Conservation (phyloP, 2,329 filamentous ascomycete genomes). For the Neonectria magnoliae region DNA sequence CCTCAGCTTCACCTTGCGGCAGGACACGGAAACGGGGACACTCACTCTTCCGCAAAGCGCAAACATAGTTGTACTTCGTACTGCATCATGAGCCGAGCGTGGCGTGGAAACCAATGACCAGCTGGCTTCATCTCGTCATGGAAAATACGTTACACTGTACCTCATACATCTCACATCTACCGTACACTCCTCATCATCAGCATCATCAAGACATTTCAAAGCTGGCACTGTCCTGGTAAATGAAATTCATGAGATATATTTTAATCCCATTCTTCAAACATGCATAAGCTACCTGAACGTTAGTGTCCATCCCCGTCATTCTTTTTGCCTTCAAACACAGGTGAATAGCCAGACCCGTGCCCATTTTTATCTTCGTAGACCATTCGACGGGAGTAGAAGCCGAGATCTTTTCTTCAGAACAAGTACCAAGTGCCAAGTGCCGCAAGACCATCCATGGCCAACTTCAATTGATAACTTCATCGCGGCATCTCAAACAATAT, state of each 20-base stretch:
- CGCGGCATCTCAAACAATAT: constrained; percentile 39
- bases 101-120: background rate
- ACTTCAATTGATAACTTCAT: constrained; percentile 44
- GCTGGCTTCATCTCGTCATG: background rate
- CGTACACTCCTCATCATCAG: background rate
- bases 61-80: background rate
- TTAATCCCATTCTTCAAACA: constrained; percentile 10
- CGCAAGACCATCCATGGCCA: constrained; percentile 40
- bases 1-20: background rate
- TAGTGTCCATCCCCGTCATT: constrained; percentile 17
- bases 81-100: background rate
- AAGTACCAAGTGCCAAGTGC: constrained; percentile 40
- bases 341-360: constrained; percentile 29
- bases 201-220: background rate
- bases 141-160: background rate
- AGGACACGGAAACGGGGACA: background rate
- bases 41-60: background rate
- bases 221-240: background rate
- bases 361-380: constrained; percentile 38
- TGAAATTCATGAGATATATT: constrained; percentile 1
- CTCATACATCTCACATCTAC: background rate
- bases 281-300: constrained; percentile 27
- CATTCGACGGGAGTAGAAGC: constrained; percentile 32
- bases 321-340: constrained; percentile 14
- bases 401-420: constrained; percentile 38